Percentiles rank a stretch among this genome's conserved stretches.
Conservation (phyloP, 352 stramenopile genomes). For the Pythium rhizo-oryzae region DNA sequence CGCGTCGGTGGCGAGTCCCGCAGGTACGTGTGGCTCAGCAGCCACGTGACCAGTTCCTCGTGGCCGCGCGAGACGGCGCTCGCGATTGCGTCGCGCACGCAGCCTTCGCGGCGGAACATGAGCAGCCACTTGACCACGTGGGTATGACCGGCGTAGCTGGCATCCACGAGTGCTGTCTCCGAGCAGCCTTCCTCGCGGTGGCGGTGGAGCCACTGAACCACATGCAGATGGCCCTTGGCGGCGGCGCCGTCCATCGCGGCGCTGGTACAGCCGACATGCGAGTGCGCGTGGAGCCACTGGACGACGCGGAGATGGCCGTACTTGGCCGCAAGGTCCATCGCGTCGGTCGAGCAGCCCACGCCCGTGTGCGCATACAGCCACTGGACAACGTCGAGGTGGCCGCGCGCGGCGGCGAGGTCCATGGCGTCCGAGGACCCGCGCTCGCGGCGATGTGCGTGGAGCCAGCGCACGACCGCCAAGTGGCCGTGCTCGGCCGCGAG, state of each 20-base stretch:
- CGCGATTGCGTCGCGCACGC: conserved; percentile 31
- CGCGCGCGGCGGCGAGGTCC: conserved; percentile 17
- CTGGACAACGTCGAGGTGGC: conserved; percentile 21
- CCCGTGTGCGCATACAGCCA: conserved; percentile 21
- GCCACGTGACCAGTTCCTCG: conserved; percentile 22
- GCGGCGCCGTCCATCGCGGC: conserved; percentile 37
- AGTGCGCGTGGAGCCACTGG: conserved; percentile 34
- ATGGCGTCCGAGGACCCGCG: conserved; percentile 24
- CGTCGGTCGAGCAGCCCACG: conserved; percentile 33
- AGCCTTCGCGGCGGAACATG: conserved; percentile 40
- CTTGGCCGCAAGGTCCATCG: conserved; percentile 36
- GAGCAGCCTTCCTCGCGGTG: conserved; percentile 46
- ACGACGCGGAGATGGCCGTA: conserved; percentile 34
- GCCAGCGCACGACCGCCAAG: conserved; percentile 30
- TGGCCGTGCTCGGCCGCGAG: conserved; percentile 34
- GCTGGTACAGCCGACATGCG: conserved; percentile 26
- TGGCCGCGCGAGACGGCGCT: conserved; percentile 19
- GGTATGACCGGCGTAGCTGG: conserved; percentile 40
- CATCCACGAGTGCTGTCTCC: conserved; percentile 42
- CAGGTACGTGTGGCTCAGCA: conserved; percentile 19
- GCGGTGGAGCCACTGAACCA: conserved; percentile 41
- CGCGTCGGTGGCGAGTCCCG: background rate
- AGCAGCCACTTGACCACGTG: conserved; percentile 50
- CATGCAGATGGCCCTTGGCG: conserved; percentile 28
- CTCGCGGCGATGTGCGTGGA: conserved; percentile 24